Evolutionary conservation across 306 rosid species (phyloP).

Genomic region (Alnus rubra): DNA sequence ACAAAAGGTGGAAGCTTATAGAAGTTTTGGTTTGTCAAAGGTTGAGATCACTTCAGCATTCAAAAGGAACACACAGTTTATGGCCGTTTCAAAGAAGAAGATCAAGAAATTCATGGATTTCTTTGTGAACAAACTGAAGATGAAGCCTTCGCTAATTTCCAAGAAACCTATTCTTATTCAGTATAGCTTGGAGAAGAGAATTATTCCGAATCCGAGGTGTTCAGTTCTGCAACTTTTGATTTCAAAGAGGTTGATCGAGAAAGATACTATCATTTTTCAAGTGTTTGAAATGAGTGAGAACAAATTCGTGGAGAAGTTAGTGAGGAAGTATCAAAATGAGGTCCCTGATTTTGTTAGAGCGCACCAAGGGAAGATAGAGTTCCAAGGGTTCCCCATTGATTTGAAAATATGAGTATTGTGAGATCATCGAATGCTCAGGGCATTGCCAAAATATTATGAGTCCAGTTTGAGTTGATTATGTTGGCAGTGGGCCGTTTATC

Average conservation of each 20-base stretch:
- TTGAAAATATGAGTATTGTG: no score
- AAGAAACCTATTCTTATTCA: conserved; percentile 10
- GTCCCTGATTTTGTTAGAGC: conserved; percentile 31
- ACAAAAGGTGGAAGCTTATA: conserved; percentile 23
- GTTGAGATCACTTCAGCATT: conserved; percentile 28
- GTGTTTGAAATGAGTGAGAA: conserved; percentile 17
- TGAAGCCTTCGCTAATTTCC: conserved; percentile 8
- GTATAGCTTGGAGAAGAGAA: conserved; percentile 29
- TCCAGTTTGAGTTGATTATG: not conserved
- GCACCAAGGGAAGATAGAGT: conserved; percentile 27
- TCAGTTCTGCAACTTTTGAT: conserved; percentile 32
- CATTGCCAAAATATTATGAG: not conserved
- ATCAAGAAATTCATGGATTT: conserved; percentile 28
- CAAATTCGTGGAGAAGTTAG: conserved; percentile 11
- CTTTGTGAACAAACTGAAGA: conserved; percentile 10
- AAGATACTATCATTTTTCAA: not conserved
- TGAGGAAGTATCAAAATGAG: conserved; percentile 19
- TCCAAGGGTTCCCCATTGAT: conserved; percentile 4
- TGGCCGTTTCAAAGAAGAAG: conserved; percentile 28
- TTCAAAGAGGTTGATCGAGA: conserved; percentile 8
- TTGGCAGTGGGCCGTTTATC: no score
- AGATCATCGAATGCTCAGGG: not conserved
- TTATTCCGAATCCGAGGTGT: conserved; percentile 33
- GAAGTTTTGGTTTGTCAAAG: conserved; percentile 26
- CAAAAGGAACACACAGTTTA: conserved; percentile 15